Percentiles rank a stretch among this genome's conserved stretches.
Evolutionary conservation across 306 rosid genomes (phyloP).

Genomic region (Cicer pinnatifidum): DNA sequence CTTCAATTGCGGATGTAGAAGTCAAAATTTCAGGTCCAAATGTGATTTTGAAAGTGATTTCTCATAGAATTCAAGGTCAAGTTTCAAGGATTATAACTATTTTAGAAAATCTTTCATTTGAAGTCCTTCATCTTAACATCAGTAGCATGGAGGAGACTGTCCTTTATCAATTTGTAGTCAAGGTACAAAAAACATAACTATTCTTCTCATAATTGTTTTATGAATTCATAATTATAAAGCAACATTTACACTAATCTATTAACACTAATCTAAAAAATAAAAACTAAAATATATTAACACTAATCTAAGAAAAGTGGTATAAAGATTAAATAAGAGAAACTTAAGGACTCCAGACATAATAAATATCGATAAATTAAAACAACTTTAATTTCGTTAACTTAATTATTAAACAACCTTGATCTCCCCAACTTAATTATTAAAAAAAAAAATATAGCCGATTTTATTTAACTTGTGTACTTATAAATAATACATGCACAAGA

Average conservation of each 20-base stretch:
- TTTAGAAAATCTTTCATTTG: conserved; percentile 77
- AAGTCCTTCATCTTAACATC: conserved; percentile 88
- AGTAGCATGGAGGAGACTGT: conserved; percentile 92
- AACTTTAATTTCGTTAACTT: too few species aligned
- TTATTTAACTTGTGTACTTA: neutral
- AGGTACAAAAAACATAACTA: conserved; percentile 56
- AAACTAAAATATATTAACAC: too few species aligned
- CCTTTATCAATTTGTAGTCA: conserved; percentile 78
- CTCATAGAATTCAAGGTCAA: conserved; percentile 66
- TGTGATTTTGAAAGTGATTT: conserved; percentile 72
- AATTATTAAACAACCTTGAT: too few species aligned
- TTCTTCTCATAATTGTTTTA: conserved; percentile 17
- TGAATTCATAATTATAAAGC: neutral
- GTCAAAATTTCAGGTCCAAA: conserved; percentile 88
- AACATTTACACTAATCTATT: too few species aligned
- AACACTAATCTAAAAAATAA: too few species aligned
- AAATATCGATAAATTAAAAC: too few species aligned
- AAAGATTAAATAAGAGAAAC: too few species aligned
- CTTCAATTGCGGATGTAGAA: conserved; percentile 86
- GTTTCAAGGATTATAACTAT: conserved; percentile 65
- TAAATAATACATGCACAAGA: neutral
- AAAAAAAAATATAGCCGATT: neutral
- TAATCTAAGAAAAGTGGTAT: too few species aligned
- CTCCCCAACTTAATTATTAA: neutral
- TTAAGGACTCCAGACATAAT: too few species aligned